These are phyloP conservation scores for Ogataea allantospora DNA, from an alignment of 805 yeast species.

Conservation along the genomic window DNA sequence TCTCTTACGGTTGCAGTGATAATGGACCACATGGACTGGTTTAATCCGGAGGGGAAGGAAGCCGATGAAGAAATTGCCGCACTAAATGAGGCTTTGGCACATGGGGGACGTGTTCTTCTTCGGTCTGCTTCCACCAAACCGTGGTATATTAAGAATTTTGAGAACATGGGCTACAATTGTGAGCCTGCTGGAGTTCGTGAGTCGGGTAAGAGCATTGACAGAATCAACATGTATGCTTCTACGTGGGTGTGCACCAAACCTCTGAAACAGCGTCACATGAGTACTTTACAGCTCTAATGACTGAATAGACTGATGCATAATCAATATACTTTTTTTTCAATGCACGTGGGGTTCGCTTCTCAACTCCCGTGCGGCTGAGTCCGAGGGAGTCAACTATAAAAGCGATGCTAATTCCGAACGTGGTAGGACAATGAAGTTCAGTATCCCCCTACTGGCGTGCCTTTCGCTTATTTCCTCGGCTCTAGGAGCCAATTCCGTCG, in stretches of 20 bases:
- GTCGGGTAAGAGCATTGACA: slow-evolving; percentile 65
- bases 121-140: slow-evolving; percentile 74
- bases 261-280: slow-evolving; percentile 43
- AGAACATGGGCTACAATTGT: slow-evolving; percentile 64
- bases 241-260: slow-evolving; percentile 78
- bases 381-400: neutral
- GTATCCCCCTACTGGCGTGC: slow-evolving; percentile 3
- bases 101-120: slow-evolving; percentile 71
- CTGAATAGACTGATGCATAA: neutral
- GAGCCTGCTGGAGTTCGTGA: slow-evolving; percentile 67
- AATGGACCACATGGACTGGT: slow-evolving; percentile 95
- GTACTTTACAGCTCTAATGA: slow-evolving; percentile 37
- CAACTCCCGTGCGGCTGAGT: neutral
- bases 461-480: slow-evolving; percentile 10
- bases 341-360: slow-evolving; percentile 8
- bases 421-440: slow-evolving; percentile 3
- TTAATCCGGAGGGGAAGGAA: slow-evolving; percentile 61
- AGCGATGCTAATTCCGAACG: neutral
- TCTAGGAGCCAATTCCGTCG: slow-evolving; percentile 19
- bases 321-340: neutral
- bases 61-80: slow-evolving; percentile 68
- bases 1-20: slow-evolving; percentile 75
- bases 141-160: slow-evolving; percentile 74
- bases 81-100: slow-evolving; percentile 56
- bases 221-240: slow-evolving; percentile 86